Base-by-base conservation (phyloP, 192 early-diverging fungal genomes). In the Phlyctochytrium bullatum region DNA sequence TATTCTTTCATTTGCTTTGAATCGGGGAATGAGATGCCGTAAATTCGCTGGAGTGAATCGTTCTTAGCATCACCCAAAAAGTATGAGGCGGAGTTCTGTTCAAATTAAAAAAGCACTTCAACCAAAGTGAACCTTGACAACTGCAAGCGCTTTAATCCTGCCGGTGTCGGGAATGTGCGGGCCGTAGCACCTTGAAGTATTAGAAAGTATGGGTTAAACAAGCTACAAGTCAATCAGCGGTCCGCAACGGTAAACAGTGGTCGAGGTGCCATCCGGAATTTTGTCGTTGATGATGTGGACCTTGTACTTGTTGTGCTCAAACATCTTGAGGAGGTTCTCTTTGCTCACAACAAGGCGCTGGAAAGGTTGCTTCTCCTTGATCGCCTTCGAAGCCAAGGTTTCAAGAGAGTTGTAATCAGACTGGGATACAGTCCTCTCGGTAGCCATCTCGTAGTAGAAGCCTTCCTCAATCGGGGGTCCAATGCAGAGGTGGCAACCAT, bases 11-110 rank as follows among this genome's bases (percentile, higher is more conserved):
- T 89, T 78, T 91, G 88, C 89, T 99, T 98, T 73, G 86, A 89
- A 72, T 99, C 97, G 16, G 97, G 97, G 90, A 99, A 99, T 61
- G 96, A 97, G 61, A 99, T 92, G 62, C 97, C 97, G 79, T 99
- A 98, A 60, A 99, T 83, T 73, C 97, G 93, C 82, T 99, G 97
- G 57, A 99, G 86, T 50, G 96, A 95, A 73, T 98, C 97, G 80
- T 97, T 97, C 65, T 92, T 93, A 62, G 95, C 87, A 73, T 98
- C 92, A 67, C 93, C 97, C 73, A 99, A 81, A 77, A 98, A 99
- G 86, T 99, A 97, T 52, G 96, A 95, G 17, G 97, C 82, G 62
- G 97, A 99, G 88, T 94, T 97, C 92, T 80, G 56, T 30, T 54
- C 47, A 16, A 52, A 35, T 20, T 25, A 73, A 34, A 61, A 1